Base-by-base conservation (phyloP, 768 basidiomycete genomes). In the Phaeotremella fagi region DNA sequence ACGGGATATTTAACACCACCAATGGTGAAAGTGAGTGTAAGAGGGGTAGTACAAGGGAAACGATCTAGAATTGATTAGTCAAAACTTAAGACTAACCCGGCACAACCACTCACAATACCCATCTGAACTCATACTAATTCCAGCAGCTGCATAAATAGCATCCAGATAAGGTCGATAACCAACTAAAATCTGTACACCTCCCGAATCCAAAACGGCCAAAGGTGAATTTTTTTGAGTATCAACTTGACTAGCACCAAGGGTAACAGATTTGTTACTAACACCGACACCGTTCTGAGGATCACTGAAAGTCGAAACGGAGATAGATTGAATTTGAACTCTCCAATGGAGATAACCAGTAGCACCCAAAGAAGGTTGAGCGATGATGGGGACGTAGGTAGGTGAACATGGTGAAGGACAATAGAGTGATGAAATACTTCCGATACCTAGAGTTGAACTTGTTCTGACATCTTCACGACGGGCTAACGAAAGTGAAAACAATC, bases 131-230 rank as follows among this genome's bases (percentile, higher is more conserved):
- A 60, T 61, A 22, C 49, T 51, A 24, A 73, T 60, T 0, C 67
- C 66, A 43, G 55, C 64, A 2, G 59, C 60, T 7, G 42, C 43
- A 50, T 74, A 74, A 1, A 74, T 59, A 14, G 66, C 51, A 56
- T 74, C 65, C 22, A 66, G 57, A 25, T 64, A 62, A 15, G 53
- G 45, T 20, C 62, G 53, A 36, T 57, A 47, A 1, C 68, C 70
- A n/a, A 69, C 58, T 41, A 74, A 41, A 26, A 74, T 68, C 42
- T 62, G 64, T 43, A 68, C 61, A 20, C 72, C 72, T 41, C 72
- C 72, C 0, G 72, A 74, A 49, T 74, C 72, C 23, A 74, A 44
- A 1, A 74, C 70, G 1, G 66, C 72, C 9, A 74, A 50, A 0
- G 72, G 72, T 6, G 51, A 57, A 26, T 50, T 54, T 33, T 62